phyloP scores from a whole-genome alignment of 225 moss, liverwort and hornwort species.

The Anthoceros angustus region DNA sequence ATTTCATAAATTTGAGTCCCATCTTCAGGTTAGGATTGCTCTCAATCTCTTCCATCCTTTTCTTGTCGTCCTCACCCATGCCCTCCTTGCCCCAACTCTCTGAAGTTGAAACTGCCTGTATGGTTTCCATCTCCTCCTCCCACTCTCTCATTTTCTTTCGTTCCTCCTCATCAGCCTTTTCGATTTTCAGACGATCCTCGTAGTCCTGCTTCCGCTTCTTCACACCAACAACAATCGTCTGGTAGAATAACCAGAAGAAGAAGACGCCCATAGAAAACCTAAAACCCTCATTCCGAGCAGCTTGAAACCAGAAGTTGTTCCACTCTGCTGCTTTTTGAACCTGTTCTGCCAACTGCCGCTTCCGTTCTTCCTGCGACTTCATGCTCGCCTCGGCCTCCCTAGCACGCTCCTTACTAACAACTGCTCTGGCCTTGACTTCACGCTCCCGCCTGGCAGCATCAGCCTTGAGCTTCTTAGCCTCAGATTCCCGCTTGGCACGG shows the following conservation, averaged over 20 bases:
- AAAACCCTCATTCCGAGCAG: constrained; percentile 90
- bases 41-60: constrained; percentile 84
- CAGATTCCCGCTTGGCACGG: constrained; percentile 13
- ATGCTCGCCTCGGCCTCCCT: constrained; percentile 22
- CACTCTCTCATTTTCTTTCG: constrained; percentile 95
- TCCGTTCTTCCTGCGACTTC: constrained; percentile 26
- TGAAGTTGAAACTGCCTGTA: constrained; percentile 63
- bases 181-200: constrained; percentile 92
- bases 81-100: constrained; percentile 77
- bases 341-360: constrained; percentile 46
- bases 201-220: constrained; percentile 99
- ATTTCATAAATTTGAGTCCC: constrained; percentile 92
- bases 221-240: constrained; percentile 87
- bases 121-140: constrained; percentile 96
- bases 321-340: constrained; percentile 51
- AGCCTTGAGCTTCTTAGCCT: constrained; percentile 19
- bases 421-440: constrained; percentile 20
- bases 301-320: constrained; percentile 64
- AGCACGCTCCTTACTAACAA: constrained; percentile 16
- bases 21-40: constrained; percentile 81
- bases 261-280: constrained; percentile 89
- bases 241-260: constrained; percentile 96
- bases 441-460: constrained; percentile 17
- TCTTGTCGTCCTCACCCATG: constrained; percentile 81
- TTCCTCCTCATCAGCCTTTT: constrained; percentile 85